Evolutionary conservation across 352 stramenopile species (phyloP).

Genomic region (Saprolegnia parasitica): DNA sequence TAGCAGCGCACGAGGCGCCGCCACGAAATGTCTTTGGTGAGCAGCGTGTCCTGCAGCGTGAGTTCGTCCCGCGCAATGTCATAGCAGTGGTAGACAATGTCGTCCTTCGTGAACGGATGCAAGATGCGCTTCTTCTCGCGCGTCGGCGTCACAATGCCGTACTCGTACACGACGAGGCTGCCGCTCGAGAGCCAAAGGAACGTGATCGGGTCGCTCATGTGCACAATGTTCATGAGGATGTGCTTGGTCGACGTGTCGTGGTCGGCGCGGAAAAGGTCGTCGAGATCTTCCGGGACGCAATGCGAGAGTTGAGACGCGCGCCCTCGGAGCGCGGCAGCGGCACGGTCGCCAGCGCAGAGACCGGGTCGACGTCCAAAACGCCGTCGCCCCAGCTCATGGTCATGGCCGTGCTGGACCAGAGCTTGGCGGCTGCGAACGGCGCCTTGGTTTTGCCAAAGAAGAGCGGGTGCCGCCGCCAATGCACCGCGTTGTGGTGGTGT

Average conservation of each 20-base stretch:
- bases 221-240: constrained; percentile 40
- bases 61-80: background rate
- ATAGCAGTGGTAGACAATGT: constrained; percentile 13
- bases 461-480: background rate
- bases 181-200: constrained; percentile 29
- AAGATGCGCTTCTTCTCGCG: constrained; percentile 6
- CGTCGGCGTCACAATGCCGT: background rate
- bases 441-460: constrained; percentile 26
- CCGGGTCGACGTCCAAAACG: constrained; percentile 5
- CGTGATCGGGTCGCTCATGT: constrained; percentile 43
- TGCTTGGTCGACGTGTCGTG: constrained; percentile 10
- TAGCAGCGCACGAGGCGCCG: constrained; percentile 11
- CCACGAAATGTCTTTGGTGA: constrained; percentile 6
- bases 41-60: background rate
- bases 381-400: constrained; percentile 27
- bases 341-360: background rate
- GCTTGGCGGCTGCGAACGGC: constrained; percentile 29
- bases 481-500: background rate
- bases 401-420: constrained; percentile 28
- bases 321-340: background rate
- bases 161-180: constrained; percentile 11
- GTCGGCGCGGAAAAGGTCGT: constrained; percentile 8
- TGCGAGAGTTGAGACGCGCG: constrained; percentile 6
- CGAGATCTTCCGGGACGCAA: background rate
- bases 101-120: constrained; percentile 9